Evolutionary conservation across 441 rosid species (phyloP).

Genomic region (Erodium moschatum): DNA sequence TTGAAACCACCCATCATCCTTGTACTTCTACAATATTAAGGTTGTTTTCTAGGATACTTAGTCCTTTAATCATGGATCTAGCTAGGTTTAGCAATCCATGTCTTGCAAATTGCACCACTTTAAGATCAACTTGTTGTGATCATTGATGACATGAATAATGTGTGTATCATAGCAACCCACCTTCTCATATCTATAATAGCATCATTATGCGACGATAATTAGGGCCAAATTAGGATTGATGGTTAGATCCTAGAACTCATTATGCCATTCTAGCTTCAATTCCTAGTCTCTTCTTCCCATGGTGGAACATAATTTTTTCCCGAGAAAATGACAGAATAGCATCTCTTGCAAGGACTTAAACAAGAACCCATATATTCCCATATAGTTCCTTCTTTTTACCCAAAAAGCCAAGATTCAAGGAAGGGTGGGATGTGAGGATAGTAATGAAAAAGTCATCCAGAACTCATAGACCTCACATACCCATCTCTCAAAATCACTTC

Average conservation of each 20-base stretch:
- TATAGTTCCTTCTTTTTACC: slow-evolving; percentile 12
- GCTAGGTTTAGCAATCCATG: background rate
- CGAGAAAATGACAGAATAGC: slow-evolving; percentile 18
- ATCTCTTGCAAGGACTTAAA: slow-evolving; percentile 12
- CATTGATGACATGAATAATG: slow-evolving; percentile 11
- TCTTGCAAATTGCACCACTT: slow-evolving; percentile 5
- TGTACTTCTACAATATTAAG: background rate
- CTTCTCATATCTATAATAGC: background rate
- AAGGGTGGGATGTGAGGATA: slow-evolving; percentile 12
- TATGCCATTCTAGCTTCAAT: slow-evolving; percentile 10
- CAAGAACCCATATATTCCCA: slow-evolving; percentile 6
- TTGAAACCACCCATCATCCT: background rate
- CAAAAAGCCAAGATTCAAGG: slow-evolving; percentile 40
- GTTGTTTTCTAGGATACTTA: background rate
- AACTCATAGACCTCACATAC: slow-evolving; percentile 14
- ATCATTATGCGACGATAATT: slow-evolving; percentile 3
- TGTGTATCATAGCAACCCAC: slow-evolving; percentile 13
- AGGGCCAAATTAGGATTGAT: slow-evolving; percentile 1
- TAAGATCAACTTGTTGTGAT: background rate
- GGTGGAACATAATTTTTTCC: slow-evolving; percentile 10
- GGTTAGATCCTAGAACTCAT: slow-evolving; percentile 13
- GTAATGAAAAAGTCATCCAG: slow-evolving; percentile 13
- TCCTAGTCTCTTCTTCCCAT: slow-evolving; percentile 8
- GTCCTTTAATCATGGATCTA: background rate
- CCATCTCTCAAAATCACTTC: slow-evolving; percentile 15